These are phyloP conservation scores for Talaromyces ruber DNA, from an alignment of 495 filamentous ascomycete species.

Conservation along the genomic window DNA sequence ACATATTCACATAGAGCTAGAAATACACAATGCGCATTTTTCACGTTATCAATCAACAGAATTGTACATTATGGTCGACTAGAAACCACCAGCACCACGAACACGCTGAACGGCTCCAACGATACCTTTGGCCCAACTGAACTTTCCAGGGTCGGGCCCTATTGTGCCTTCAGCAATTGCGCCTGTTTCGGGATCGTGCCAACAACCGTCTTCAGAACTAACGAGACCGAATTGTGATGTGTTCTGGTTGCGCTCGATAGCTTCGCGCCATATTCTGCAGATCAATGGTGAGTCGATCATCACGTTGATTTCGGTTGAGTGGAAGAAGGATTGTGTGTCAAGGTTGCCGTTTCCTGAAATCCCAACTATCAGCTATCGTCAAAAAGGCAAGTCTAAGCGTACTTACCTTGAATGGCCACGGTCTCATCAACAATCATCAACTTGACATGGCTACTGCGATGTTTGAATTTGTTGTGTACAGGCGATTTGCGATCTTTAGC, in stretches of 20 bases:
- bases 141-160: conserved; percentile 47
- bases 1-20: background rate
- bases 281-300: conserved; percentile 55
- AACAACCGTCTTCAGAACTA: conserved; percentile 40
- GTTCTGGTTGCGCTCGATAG: conserved; percentile 60
- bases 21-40: background rate
- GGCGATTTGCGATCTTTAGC: conserved; percentile 62
- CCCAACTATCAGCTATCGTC: background rate
- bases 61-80: background rate
- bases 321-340: conserved; percentile 75
- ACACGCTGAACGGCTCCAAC: conserved; percentile 55
- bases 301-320: conserved; percentile 68
- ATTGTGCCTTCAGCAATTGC: conserved; percentile 49
- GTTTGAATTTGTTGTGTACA: conserved; percentile 51
- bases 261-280: conserved; percentile 55
- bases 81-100: conserved; percentile 52
- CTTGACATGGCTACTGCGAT: conserved; percentile 65
- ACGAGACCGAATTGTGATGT: conserved; percentile 54
- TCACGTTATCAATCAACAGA: background rate
- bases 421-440: conserved; percentile 62
- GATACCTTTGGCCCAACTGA: conserved; percentile 55
- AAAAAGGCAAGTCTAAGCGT: background rate
- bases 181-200: conserved; percentile 43
- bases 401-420: conserved; percentile 50
- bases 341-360: conserved; percentile 60